Evolutionary conservation across 2,329 filamentous ascomycete species (phyloP).

Genomic region (Neurospora crassa): DNA sequence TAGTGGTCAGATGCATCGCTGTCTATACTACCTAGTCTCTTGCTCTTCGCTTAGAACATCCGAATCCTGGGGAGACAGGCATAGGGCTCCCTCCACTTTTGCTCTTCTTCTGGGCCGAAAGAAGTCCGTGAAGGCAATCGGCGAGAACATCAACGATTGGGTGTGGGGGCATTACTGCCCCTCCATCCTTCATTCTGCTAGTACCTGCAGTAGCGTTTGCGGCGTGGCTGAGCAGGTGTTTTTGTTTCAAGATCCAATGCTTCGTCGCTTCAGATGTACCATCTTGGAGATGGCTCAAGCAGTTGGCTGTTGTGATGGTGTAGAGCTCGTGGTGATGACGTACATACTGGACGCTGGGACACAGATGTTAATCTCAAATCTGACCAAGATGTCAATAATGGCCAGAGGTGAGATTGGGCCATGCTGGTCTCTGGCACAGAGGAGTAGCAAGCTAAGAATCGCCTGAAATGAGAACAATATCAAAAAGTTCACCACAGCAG

Average conservation of each 20-base stretch:
- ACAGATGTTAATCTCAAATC: not conserved
- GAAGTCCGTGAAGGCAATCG: not conserved
- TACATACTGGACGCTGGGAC: not conserved
- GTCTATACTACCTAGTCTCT: not conserved
- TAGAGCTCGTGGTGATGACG: not conserved
- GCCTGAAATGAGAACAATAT: not conserved
- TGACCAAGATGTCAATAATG: not conserved
- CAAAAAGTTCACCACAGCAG: not conserved
- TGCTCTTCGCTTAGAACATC: not conserved
- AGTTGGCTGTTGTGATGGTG: not conserved
- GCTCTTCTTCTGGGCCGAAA: not conserved
- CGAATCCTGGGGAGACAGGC: not conserved
- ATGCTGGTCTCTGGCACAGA: not conserved
- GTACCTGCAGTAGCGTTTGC: conserved; percentile 18
- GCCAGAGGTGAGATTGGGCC: not conserved
- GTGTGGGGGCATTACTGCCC: conserved; percentile 3
- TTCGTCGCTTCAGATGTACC: not conserved
- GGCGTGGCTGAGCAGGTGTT: conserved; percentile 15
- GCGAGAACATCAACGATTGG: conserved; percentile 6
- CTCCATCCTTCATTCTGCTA: not conserved
- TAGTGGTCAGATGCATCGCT: not conserved
- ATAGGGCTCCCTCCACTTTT: not conserved
- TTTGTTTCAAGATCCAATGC: conserved; percentile 13
- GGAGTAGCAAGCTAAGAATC: not conserved
- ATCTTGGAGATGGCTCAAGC: not conserved